Conservation (phyloP, 2,329 filamentous ascomycete genomes). For the Raffaelea deltoideospora region DNA sequence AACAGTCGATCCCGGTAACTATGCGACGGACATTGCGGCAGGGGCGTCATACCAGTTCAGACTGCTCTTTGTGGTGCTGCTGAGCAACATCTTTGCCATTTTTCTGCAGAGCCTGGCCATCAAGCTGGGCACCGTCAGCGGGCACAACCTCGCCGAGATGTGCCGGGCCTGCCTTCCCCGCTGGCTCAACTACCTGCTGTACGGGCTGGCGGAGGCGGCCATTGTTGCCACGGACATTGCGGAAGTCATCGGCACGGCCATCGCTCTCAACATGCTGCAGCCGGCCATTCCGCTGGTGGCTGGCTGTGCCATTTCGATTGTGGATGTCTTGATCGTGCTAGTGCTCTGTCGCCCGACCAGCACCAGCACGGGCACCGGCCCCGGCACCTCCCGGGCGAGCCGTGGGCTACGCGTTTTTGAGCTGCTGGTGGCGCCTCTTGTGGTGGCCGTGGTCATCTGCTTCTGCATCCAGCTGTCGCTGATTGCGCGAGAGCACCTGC, state of each 20-base stretch:
- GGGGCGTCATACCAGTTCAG: slow-evolving; percentile 50
- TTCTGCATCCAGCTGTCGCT: slow-evolving; percentile 56
- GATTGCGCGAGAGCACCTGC: slow-evolving; percentile 39
- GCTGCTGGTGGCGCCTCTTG: slow-evolving; percentile 44
- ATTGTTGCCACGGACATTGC: slow-evolving; percentile 61
- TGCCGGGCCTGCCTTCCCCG: slow-evolving; percentile 49
- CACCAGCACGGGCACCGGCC: not conserved
- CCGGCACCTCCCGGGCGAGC: slow-evolving; percentile 23
- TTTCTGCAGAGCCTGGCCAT: slow-evolving; percentile 53
- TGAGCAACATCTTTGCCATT: slow-evolving; percentile 58
- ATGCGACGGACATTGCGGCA: slow-evolving; percentile 50
- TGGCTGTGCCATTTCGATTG: slow-evolving; percentile 52
- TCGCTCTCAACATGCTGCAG: slow-evolving; percentile 51
- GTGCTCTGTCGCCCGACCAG: slow-evolving; percentile 44
- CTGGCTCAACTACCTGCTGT: slow-evolving; percentile 49
- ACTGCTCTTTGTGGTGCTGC: slow-evolving; percentile 52
- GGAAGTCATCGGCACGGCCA: slow-evolving; percentile 58
- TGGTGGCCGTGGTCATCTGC: slow-evolving; percentile 54
- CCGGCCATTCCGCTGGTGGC: slow-evolving; percentile 49
- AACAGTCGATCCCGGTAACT: slow-evolving; percentile 49
- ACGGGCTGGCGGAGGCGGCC: slow-evolving; percentile 45
- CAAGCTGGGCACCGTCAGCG: slow-evolving; percentile 55
- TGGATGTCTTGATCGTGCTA: slow-evolving; percentile 53
- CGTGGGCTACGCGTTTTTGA: slow-evolving; percentile 47
- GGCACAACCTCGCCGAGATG: slow-evolving; percentile 50